Evolutionary conservation across 1,139 yeast genomes (phyloP).

Genomic region (Debaryomycetaceae sp.): DNA sequence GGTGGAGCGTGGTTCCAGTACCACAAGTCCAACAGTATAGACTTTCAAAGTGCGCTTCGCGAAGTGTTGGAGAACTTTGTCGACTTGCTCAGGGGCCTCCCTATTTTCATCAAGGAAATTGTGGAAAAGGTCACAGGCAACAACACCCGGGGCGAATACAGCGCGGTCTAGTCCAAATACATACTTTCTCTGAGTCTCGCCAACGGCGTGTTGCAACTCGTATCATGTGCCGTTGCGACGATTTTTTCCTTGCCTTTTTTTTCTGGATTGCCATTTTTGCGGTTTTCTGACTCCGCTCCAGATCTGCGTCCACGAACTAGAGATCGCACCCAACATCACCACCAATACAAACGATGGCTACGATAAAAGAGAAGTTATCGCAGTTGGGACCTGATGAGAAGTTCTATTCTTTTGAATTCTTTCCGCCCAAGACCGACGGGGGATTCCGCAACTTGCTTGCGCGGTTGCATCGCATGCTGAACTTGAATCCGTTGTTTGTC

Average conservation of each 20-base stretch:
- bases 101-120: constrained; percentile 69
- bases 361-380: constrained; percentile 54
- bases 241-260: too few relatives aligned
- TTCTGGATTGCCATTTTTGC: neutral
- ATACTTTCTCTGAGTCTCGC: constrained; percentile 1
- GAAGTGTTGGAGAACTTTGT: constrained; percentile 72
- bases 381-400: constrained; percentile 48
- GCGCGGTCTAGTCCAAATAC: constrained; percentile 58
- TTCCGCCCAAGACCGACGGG: constrained; percentile 92
- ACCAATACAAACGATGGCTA: constrained; percentile 19
- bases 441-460: constrained; percentile 82
- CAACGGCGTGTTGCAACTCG: too few relatives aligned
- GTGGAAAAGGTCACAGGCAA: constrained; percentile 67
- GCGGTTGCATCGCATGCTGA: constrained; percentile 84
- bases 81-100: constrained; percentile 59
- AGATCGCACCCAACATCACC: constrained; percentile 2
- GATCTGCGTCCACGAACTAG: neutral
- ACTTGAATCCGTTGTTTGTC: constrained; percentile 80
- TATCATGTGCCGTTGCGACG: too few relatives aligned
- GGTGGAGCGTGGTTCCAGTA: constrained; percentile 79
- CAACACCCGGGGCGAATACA: constrained; percentile 76
- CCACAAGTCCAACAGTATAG: constrained; percentile 48
- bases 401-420: constrained; percentile 86
- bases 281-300: constrained; percentile 1
- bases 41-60: constrained; percentile 49